Conservation (phyloP, 148 eudicot genomes). For the Rhododendron molle region DNA sequence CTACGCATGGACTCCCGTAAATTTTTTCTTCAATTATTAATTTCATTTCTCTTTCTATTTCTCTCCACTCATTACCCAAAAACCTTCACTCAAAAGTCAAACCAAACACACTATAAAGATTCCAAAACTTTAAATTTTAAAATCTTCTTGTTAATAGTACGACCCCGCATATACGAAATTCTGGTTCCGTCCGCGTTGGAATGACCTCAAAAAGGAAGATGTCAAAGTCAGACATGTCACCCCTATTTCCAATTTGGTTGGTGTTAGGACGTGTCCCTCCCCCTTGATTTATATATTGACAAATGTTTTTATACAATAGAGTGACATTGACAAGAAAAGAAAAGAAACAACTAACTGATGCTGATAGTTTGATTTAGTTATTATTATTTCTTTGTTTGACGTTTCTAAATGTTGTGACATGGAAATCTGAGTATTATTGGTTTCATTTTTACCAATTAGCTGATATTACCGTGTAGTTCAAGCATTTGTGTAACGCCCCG, state of each 20-base stretch:
- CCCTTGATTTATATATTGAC: neutral
- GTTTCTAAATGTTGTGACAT: neutral
- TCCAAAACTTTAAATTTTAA: too few species aligned
- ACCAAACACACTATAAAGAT: too few species aligned
- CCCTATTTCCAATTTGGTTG: neutral
- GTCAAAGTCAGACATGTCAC: neutral
- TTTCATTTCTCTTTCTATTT: too few species aligned
- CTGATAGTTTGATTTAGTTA: neutral
- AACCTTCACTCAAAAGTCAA: too few species aligned
- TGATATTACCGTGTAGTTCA: neutral
- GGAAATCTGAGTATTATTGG: neutral
- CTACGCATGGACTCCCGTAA: too few species aligned
- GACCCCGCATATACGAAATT: too few species aligned
- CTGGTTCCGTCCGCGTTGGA: neutral
- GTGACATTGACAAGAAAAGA: neutral
- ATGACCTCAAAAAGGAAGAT: neutral
- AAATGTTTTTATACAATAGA: too few species aligned
- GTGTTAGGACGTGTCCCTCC: neutral
- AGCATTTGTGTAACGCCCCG: too few species aligned
- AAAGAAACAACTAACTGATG: neutral
- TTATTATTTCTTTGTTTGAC: neutral
- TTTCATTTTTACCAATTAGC: neutral
- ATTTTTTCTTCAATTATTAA: too few species aligned
- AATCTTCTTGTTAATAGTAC: too few species aligned
- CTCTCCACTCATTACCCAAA: too few species aligned